Evolutionary conservation across 257 asterid genomes (phyloP).

Genomic region (Pogostemon cablin): DNA sequence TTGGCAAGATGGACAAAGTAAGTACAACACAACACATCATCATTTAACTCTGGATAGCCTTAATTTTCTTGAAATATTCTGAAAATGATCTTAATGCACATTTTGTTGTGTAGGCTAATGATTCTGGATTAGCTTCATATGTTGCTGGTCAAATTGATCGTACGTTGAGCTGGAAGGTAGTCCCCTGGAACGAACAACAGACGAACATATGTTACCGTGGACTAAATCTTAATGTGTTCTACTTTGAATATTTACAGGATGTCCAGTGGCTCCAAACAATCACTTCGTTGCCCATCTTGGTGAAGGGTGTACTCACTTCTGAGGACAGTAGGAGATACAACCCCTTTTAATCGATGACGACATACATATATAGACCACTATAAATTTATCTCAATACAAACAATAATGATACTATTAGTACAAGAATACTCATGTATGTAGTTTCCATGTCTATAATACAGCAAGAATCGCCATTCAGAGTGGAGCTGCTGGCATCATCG

Average conservation of each 20-base stretch:
- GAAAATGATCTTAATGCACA: slow-evolving; percentile 25
- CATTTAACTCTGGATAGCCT: neutral
- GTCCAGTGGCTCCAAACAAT: slow-evolving; percentile 97
- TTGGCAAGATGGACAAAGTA: slow-evolving; percentile 82
- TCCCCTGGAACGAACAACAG: too few species aligned
- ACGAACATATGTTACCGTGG: too few species aligned
- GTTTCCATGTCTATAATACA: slow-evolving; percentile 34
- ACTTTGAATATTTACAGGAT: slow-evolving; percentile 56
- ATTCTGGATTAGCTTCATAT: slow-evolving; percentile 84
- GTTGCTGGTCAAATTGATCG: slow-evolving; percentile 95
- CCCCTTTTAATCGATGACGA: neutral
- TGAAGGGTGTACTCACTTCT: slow-evolving; percentile 94
- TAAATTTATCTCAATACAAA: neutral
- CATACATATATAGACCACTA: neutral
- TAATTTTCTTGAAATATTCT: neutral
- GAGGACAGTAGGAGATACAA: slow-evolving; percentile 69
- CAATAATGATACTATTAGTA: neutral
- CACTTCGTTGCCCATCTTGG: slow-evolving; percentile 89
- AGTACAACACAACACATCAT: slow-evolving; percentile 29
- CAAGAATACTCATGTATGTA: slow-evolving; percentile 15
- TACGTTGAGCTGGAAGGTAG: slow-evolving; percentile 88
- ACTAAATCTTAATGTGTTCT: slow-evolving; percentile 12
- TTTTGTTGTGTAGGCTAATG: slow-evolving; percentile 51
- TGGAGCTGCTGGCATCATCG: slow-evolving; percentile 94
- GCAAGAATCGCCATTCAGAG: slow-evolving; percentile 83